Conservation (phyloP, 176 grass and related monocot genomes). For the Bonia amplexicaulis region DNA sequence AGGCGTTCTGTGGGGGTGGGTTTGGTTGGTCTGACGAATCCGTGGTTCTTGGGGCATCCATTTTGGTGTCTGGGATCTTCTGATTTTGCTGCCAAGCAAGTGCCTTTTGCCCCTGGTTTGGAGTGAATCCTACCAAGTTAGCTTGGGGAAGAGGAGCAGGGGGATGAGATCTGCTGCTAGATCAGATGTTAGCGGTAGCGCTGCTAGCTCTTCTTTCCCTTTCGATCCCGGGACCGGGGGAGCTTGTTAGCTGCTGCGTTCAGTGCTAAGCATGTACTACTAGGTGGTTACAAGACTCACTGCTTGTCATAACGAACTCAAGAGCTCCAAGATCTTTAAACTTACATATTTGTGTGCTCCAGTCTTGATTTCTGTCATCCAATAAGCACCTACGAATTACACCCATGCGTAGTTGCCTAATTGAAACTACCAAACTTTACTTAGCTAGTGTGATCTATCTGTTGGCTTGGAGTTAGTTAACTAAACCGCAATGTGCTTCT, state of each 20-base stretch:
- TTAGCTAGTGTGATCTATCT: neutral
- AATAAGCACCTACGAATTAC: neutral
- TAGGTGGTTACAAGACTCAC: neutral
- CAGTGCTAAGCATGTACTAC: neutral
- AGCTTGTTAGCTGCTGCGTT: neutral
- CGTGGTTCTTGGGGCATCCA: neutral
- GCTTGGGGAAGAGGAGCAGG: neutral
- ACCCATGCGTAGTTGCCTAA: neutral
- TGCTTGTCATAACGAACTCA: neutral
- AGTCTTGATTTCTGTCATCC: neutral
- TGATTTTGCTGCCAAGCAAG: neutral
- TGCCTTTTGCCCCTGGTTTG: neutral
- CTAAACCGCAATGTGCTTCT: neutral
- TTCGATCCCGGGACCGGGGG: neutral
- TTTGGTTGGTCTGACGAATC: neutral
- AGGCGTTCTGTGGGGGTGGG: neutral
- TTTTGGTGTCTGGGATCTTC: conserved; percentile 3
- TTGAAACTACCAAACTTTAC: neutral
- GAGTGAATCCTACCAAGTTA: neutral
- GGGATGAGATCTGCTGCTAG: neutral
- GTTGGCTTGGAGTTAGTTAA: neutral
- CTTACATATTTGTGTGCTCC: neutral
- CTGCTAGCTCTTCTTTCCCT: neutral
- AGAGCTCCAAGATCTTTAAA: neutral
- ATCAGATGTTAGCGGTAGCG: neutral